Base-by-base conservation (phyloP, 1,139 yeast genomes). In the Candida sp. region DNA sequence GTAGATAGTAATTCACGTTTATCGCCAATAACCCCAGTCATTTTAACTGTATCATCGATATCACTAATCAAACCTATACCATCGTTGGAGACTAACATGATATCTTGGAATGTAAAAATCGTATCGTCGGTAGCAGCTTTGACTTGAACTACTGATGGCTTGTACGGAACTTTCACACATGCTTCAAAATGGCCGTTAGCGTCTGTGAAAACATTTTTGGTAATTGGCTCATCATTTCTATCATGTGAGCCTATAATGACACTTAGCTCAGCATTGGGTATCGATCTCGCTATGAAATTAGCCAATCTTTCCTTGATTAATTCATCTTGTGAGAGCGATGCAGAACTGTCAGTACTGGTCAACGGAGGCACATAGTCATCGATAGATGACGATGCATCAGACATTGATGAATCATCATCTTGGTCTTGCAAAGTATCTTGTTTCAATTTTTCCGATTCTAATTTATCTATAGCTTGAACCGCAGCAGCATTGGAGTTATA, bases 41-140 rank as follows among this genome's bases (percentile, higher is more conserved):
- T 71, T 55, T 95, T 87, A 34, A 93, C 81, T 0, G 99, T 95
- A 58, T 95, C 99, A 58, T 95, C 99, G 40, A 95, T 84, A 62
- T 95, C 99, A 53, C 95, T 84, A 30, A 95, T 90, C 1, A 95
- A 65, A 11, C 88, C 89, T 22, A 85, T 68, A 0, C 96, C 90
- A 0, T 61, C 54, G 7, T 66, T 58, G 1, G 69, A 66, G 5
- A 79, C 68, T 29, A 74, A 55, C 46, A 70, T 61, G 0, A 73
- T 61, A 12, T 77, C 78, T 45, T 73, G 70, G 40, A 77, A 71
- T 1, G 72, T 64, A 45, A 73, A 70, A 3, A 81, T 65, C 4
- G 73, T 63, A 27, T 79, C 78, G 46, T 79, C 76, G 2, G 63
- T 56, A 0, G 60, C 50, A 0, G 82, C 70, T 9, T 45, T 62